Percentiles rank a stretch among this genome's conserved stretches.
Conservation (phyloP, 805 yeast species). For the Monosporozyma servazzii region DNA sequence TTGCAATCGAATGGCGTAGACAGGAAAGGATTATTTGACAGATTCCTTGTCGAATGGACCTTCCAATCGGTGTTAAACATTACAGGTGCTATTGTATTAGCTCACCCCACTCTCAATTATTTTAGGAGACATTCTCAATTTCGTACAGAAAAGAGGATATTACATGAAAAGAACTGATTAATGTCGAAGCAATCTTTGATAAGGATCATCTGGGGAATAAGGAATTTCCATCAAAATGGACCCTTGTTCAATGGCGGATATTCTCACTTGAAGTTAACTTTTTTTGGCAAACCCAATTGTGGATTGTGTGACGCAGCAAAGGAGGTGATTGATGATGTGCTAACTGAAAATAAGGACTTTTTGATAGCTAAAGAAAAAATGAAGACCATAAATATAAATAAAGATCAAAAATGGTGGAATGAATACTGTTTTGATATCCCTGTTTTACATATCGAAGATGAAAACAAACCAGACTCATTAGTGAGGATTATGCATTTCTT, state of each 20-base stretch:
- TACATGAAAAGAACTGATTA: background rate
- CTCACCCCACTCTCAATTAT: background rate
- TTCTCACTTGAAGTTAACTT: conserved; percentile 34
- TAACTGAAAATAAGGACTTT: conserved; percentile 17
- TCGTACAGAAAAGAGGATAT: background rate
- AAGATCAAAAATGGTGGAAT: conserved; percentile 59
- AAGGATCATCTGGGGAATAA: background rate
- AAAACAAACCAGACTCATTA: conserved; percentile 34
- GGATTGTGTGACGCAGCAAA: conserved; percentile 61
- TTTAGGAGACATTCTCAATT: background rate
- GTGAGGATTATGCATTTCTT: conserved; percentile 63
- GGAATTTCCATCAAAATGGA: background rate
- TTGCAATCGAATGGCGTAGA: background rate
- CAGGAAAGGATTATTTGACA: background rate
- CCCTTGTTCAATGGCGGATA: background rate
- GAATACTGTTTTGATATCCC: conserved; percentile 72
- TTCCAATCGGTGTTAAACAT: background rate
- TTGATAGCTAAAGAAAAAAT: conserved; percentile 13
- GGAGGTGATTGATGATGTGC: conserved; percentile 36
- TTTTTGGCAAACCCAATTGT: conserved; percentile 64
- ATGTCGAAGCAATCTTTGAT: background rate
- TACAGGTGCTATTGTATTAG: background rate
- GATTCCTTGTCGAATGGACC: background rate
- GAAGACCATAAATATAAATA: conserved; percentile 47
- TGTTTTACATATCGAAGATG: conserved; percentile 56